These are phyloP conservation scores for Hypholoma fasciculare DNA, from an alignment of 768 basidiomycete species.

Conservation along the genomic window DNA sequence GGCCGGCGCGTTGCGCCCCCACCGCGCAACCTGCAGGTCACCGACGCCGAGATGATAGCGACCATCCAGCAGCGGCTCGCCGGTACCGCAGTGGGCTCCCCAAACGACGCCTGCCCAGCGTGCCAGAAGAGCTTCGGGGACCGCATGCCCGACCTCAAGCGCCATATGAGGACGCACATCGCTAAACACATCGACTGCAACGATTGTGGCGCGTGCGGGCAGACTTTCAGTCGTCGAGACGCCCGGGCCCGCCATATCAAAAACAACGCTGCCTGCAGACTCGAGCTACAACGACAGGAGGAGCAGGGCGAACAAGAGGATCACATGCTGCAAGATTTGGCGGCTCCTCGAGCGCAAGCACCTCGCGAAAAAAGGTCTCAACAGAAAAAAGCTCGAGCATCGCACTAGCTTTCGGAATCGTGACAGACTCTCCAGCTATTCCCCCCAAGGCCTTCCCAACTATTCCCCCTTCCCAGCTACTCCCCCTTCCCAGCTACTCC, in stretches of 20 bases:
- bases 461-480: no score
- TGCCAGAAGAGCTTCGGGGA: conserved; percentile 29
- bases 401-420: no score
- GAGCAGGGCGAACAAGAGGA: no score
- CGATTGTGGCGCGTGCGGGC: conserved; percentile 30
- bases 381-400: no score
- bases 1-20: conserved; percentile 31
- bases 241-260: conserved; percentile 46
- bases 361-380: not conserved
- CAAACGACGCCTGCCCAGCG: no score
- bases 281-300: no score
- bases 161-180: conserved; percentile 58
- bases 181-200: not conserved
- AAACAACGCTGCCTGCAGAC: conserved; percentile 22
- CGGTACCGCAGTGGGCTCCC: no score
- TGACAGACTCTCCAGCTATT: no score
- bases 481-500: no score
- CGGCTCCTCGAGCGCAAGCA: no score
- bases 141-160: conserved; percentile 58
- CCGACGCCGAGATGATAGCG: conserved; percentile 15
- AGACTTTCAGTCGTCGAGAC: conserved; percentile 43
- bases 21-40: conserved; percentile 48
- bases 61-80: conserved; percentile 8
- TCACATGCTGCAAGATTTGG: no score
- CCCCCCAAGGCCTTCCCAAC: no score